Base-by-base conservation (phyloP, 495 filamentous ascomycete genomes). In the Penicillium riverlandense region DNA sequence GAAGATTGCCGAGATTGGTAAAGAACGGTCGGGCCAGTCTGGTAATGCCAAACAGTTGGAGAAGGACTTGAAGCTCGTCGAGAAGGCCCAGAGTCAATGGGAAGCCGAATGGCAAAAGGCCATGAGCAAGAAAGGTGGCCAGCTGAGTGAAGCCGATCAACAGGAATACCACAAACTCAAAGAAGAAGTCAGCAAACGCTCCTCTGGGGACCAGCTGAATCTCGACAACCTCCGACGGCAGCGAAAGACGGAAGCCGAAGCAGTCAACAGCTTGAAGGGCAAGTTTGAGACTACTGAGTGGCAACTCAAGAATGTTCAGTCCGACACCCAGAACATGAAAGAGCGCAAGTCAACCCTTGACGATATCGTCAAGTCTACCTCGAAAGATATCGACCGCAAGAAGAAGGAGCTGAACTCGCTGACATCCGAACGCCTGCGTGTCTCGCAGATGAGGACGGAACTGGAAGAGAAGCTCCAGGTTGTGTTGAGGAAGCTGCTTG, bases 41-140 rank as follows among this genome's bases (percentile, higher is more conserved):
- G 64, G 71, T 37, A 74, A 74, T 31, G 77, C 86, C 29, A 74
- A 85, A 48, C 80, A 85, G 54, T 69, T 87, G 32, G 76, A 87
- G 55, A 95, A 88, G 50, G 79, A 96, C 36, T 67, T 96, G 4
- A 77, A 72, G 10, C 77, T 77, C n/a, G 86, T 97, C 8, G 81
- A 95, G 62, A 97, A 94, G 58, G 90, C 90, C 0, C 88, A 94
- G 59, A 77, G 83, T 38, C 83, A 86, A 49, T 97, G 92, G 76
- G 90, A 96, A 61, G 76, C 78, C 9, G 85, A 96, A 48, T 92
- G 87, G 78, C 76, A 80, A 43, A 86, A 90, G 55, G 76, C 79
- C 7, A 76, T 88, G 44, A 90, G 85, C 69, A 85, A 90, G 53
- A 80, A 89, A 53, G 92, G 92, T 41, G 84, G 82, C 43, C 86